Evolutionary conservation across 768 basidiomycete genomes (phyloP).

Genomic region (Megacollybia marginata): DNA sequence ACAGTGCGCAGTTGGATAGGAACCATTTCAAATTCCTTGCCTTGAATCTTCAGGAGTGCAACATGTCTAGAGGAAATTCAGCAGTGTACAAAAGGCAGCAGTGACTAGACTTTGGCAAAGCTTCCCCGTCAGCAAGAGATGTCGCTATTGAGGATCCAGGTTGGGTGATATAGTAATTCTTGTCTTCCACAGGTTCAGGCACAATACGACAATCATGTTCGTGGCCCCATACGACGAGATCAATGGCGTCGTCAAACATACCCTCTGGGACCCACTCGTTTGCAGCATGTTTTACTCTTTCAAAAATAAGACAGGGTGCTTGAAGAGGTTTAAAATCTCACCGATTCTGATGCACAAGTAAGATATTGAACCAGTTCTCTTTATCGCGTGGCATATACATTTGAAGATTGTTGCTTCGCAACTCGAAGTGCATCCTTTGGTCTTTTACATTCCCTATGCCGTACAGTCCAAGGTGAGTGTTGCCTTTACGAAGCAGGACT

Average conservation of each 20-base stretch:
- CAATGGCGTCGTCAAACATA: conserved; percentile 92
- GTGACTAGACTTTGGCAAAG: conserved; percentile 71
- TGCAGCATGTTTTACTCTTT: conserved; percentile 88
- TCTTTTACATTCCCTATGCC: conserved; percentile 97
- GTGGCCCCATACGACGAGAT: conserved; percentile 97
- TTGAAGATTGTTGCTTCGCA: conserved; percentile 85
- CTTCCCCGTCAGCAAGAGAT: conserved; percentile 88
- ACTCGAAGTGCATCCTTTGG: conserved; percentile 92
- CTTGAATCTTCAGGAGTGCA: conserved; percentile 81
- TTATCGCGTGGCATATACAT: conserved; percentile 96
- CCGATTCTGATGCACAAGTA: conserved; percentile 96
- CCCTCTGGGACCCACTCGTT: conserved; percentile 94
- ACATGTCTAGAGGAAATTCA: conserved; percentile 58
- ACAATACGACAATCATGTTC: conserved; percentile 95
- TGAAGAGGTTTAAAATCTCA: conserved; percentile 22
- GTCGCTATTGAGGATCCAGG: conserved; percentile 96
- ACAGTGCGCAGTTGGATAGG: conserved; percentile 88
- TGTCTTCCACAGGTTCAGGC: conserved; percentile 87
- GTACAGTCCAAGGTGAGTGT: conserved; percentile 83
- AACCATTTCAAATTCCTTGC: conserved; percentile 78
- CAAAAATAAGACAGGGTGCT: not conserved
- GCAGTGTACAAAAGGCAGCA: not conserved
- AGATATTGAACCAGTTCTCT: conserved; percentile 90
- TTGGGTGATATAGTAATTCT: conserved; percentile 87
- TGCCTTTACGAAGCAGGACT: conserved; percentile 85